Evolutionary conservation across 345 rosid genomes (phyloP), one percentile per base, ranked within the genome.

Genomic region (Citrus sp.): DNA sequence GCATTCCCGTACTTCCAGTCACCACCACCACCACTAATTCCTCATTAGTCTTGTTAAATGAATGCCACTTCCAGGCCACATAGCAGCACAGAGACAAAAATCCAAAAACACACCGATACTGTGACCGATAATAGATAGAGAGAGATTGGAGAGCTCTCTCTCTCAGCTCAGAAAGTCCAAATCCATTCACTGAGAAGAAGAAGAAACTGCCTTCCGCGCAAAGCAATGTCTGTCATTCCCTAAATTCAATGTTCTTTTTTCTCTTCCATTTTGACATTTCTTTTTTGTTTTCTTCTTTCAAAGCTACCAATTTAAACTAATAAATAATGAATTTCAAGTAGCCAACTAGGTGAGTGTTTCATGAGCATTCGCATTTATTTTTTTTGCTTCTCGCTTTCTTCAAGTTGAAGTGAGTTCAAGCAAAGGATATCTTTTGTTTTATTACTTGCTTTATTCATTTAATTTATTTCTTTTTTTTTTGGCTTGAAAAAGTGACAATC

Each of bases 201-300:
- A 82, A 73, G 77, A n/a, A 67, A 73, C 69, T 78, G 80, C 78
- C 72, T 71, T 80, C 78, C 77, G 30, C 70, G 88, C 86, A 83
- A 87, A 85, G 84, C 85, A 72, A 78, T 84, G 87, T 73, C 82
- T 81, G 88, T 69, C 73, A 9, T 19, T 85, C 80, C 54, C 91
- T 56, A 84, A 81, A 86, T 65, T 65, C 80, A 82, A 82, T 81
- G 85, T 80, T 79, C 73, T 30, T 82, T 37, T 82, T 77, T 27
- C 60, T 28, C 25, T 68, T 76, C 71, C 70, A 42, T 84, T 77
- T 80, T 80, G 77, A 75, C 82, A 28, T 59, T 79, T 80, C 75
- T 22, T 21, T 38, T 37, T 28, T 71, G 40, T 30, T 54, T 55
- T 72, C 21, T 19, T 72, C 46, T 30, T 18, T 54, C 58, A 54